Percentiles rank a stretch among this genome's conserved stretches.
These are phyloP conservation scores for Cymodocea nodosa DNA, from an alignment of 116 monocot species.

Conservation along the genomic window DNA sequence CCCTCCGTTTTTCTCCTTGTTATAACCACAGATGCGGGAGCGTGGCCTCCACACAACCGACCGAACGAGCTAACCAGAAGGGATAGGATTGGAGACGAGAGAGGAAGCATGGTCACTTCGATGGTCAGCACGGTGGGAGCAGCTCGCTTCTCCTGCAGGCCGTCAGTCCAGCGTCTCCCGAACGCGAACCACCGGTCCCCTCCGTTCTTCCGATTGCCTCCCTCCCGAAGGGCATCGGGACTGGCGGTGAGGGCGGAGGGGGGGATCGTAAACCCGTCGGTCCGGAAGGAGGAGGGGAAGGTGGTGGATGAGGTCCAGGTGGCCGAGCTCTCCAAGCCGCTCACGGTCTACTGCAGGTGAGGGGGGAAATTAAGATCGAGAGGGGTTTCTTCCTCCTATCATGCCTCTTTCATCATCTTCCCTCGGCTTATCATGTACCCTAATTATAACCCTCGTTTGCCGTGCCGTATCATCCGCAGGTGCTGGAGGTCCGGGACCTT, in stretches of 20 bases:
- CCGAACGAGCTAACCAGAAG: too few species aligned
- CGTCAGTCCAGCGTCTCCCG: too few species aligned
- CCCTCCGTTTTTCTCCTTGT: too few species aligned
- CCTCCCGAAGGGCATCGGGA: not conserved
- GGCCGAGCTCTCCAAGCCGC: conserved; percentile 65
- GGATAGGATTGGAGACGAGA: too few species aligned
- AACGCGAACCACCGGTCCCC: too few species aligned
- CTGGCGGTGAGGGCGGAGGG: conserved; percentile 33
- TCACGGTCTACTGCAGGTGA: conserved; percentile 88
- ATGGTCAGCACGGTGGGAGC: too few species aligned
- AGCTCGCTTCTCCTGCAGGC: too few species aligned
- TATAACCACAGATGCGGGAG: too few species aligned
- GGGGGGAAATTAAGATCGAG: not conserved
- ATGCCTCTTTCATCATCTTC: not conserved
- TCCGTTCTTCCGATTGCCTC: too few species aligned
- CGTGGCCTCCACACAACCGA: too few species aligned
- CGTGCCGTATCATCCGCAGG: conserved; percentile 12
- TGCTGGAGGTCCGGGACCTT: conserved; percentile 95
- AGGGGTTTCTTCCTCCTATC: not conserved
- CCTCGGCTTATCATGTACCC: not conserved
- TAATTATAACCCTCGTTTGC: not conserved
- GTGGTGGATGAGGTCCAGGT: conserved; percentile 74
- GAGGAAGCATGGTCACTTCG: too few species aligned
- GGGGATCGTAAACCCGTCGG: conserved; percentile 43
- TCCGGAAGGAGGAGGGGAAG: conserved; percentile 75